Conservation (phyloP, 139 green algal genomes). For the Auxenochlorella pyrenoidosa region DNA sequence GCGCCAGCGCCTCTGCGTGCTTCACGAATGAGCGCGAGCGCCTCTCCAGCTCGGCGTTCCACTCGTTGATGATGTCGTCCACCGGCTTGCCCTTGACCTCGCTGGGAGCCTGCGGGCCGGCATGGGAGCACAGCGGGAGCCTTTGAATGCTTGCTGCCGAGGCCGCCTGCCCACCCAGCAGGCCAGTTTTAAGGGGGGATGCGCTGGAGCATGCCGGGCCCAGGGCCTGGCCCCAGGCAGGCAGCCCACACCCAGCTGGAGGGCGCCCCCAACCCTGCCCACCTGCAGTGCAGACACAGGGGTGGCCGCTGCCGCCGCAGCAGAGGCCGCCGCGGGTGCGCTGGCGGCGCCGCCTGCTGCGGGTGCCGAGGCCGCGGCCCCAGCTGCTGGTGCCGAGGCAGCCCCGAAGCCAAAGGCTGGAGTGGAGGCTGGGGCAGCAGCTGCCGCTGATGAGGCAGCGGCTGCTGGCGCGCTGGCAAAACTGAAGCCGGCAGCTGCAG, state of each 20-base stretch:
- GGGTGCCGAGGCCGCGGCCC: not conserved
- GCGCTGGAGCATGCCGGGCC: no score
- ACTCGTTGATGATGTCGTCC: constrained; percentile 80
- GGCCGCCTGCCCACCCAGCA: not conserved
- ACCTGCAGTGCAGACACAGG: constrained; percentile 28
- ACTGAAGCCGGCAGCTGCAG: constrained; percentile 22
- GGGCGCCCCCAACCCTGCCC: not conserved
- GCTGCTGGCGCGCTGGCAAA: constrained; percentile 24
- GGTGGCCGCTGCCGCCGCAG: not conserved
- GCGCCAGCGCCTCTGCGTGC: constrained; percentile 79
- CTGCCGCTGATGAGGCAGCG: not conserved
- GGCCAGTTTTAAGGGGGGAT: no score
- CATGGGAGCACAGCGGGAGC: no score
- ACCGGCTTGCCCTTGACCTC: constrained; percentile 63
- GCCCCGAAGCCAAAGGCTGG: constrained; percentile 33
- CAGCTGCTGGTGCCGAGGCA: not conserved
- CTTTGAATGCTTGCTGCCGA: no score
- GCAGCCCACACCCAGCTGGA: no score
- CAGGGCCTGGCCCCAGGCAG: no score
- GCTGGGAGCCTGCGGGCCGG: constrained; percentile 29
- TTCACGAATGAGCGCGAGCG: constrained; percentile 82
- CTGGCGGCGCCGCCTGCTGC: constrained; percentile 8
- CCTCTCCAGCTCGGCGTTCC: constrained; percentile 82
- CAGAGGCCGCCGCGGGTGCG: not conserved
- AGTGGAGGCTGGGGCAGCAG: constrained; percentile 15